phyloP scores from a whole-genome alignment of 2,329 filamentous ascomycete genomes.

The Curvularia verruculosa region DNA sequence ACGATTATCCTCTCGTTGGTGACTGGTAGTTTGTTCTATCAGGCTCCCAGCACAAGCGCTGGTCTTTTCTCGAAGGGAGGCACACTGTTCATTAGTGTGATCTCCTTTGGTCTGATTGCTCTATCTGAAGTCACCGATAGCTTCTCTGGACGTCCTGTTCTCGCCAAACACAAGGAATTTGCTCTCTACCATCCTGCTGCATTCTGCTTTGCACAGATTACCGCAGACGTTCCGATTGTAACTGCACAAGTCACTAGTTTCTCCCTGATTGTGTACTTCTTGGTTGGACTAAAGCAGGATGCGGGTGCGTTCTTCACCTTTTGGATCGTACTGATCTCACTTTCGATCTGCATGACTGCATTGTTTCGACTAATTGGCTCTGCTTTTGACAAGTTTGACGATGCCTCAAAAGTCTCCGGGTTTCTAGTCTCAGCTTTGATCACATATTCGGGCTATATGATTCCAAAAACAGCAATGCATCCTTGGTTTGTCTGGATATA shows the following conservation, averaged over 20 bases:
- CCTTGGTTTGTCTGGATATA: constrained; percentile 82
- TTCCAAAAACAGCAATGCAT: constrained; percentile 66
- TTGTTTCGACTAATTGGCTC: constrained; percentile 78
- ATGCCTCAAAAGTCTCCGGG: constrained; percentile 59
- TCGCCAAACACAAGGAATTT: constrained; percentile 84
- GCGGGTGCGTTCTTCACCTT: constrained; percentile 81
- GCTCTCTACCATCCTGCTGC: constrained; percentile 85
- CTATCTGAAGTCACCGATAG: constrained; percentile 67
- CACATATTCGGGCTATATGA: constrained; percentile 63
- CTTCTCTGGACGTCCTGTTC: constrained; percentile 72
- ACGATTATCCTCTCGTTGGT: constrained; percentile 66
- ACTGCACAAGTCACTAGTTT: constrained; percentile 65
- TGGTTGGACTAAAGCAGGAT: constrained; percentile 74
- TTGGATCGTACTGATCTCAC: constrained; percentile 64
- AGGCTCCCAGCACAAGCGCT: constrained; percentile 57
- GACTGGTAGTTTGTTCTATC: constrained; percentile 70
- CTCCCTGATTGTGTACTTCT: constrained; percentile 74
- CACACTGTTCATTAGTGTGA: constrained; percentile 66
- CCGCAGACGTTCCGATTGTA: constrained; percentile 60
- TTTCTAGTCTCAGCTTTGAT: constrained; percentile 60
- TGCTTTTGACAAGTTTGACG: constrained; percentile 65
- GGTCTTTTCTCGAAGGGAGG: constrained; percentile 70
- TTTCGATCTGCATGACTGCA: constrained; percentile 68
- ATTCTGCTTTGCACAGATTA: constrained; percentile 72
- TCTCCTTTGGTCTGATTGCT: constrained; percentile 66